Percentiles rank a stretch among this genome's conserved stretches.
Conservation (phyloP, 1,284 basidiomycete species). For the Naganishia liquefaciens region DNA sequence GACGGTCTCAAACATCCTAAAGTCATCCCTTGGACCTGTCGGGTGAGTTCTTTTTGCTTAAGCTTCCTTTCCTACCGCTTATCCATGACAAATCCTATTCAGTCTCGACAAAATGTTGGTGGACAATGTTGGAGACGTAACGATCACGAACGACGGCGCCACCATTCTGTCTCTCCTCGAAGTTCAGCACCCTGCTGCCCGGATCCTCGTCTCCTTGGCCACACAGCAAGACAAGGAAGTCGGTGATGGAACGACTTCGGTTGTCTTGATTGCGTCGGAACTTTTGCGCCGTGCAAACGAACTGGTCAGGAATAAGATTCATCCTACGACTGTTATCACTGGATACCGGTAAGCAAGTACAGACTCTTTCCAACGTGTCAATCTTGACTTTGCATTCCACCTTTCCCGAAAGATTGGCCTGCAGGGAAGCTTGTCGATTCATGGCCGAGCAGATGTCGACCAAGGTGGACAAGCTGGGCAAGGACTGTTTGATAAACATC, state of each 20-base stretch:
- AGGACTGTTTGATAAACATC: slow-evolving; percentile 90
- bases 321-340: slow-evolving; percentile 98
- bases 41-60: slow-evolving; percentile 53
- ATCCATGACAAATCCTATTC: slow-evolving; percentile 30
- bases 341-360: slow-evolving; percentile 79
- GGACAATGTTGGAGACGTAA: slow-evolving; percentile 99
- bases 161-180: slow-evolving; percentile 92
- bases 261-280: slow-evolving; percentile 96
- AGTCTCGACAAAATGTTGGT: slow-evolving; percentile 96
- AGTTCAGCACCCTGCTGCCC: slow-evolving; percentile 87
- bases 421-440: slow-evolving; percentile 95
- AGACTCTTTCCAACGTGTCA: too few relatives aligned
- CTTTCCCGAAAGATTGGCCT: slow-evolving; percentile 65
- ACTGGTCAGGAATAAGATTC: slow-evolving; percentile 96
- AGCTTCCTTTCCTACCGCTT: not conserved
- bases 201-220: slow-evolving; percentile 95
- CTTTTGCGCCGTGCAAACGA: slow-evolving; percentile 94
- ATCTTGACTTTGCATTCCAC: not conserved
- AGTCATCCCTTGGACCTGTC: slow-evolving; percentile 92
- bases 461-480: slow-evolving; percentile 87
- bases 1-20: slow-evolving; percentile 96
- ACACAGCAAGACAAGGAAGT: slow-evolving; percentile 99
- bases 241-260: slow-evolving; percentile 97
- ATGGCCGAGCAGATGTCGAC: slow-evolving; percentile 97
- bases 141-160: slow-evolving; percentile 98